phyloP scores from a whole-genome alignment of 2,329 filamentous ascomycete genomes.

The Calonectria pseudoturangicola region DNA sequence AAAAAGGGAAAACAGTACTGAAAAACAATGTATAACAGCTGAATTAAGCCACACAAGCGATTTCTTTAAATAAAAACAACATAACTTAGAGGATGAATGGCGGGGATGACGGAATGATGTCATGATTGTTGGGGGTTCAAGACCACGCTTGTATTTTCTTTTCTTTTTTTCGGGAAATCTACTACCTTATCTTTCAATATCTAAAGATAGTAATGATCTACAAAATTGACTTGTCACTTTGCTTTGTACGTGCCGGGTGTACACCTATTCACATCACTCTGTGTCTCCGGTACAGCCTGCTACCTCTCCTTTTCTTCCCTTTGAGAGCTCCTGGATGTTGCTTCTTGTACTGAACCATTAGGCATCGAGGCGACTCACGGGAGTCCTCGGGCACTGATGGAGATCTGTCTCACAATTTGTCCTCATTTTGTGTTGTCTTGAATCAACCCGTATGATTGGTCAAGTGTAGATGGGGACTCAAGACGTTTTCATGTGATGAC shows the following conservation, averaged over 20 bases:
- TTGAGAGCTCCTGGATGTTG: too few relatives aligned
- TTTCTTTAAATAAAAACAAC: not conserved
- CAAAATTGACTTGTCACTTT: too few relatives aligned
- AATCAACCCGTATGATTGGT: not conserved
- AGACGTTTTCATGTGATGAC: too few relatives aligned
- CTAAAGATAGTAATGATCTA: not conserved
- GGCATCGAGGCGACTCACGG: too few relatives aligned
- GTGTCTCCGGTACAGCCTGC: too few relatives aligned
- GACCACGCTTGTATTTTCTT: not conserved
- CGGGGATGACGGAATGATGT: not conserved
- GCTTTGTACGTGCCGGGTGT: too few relatives aligned
- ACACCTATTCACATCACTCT: too few relatives aligned
- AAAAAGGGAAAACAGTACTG: not conserved
- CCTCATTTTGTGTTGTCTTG: not conserved
- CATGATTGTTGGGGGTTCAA: too few relatives aligned
- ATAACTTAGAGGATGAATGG: not conserved
- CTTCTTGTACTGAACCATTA: too few relatives aligned
- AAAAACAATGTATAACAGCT: constrained; percentile 5
- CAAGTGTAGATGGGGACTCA: not conserved
- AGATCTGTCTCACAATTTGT: not conserved
- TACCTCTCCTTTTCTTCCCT: too few relatives aligned
- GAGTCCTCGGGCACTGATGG: too few relatives aligned
- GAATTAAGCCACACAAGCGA: not conserved
- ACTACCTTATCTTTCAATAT: not conserved
- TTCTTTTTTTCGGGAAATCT: too few relatives aligned